Percentiles rank a stretch among this genome's conserved stretches.
Conservation (phyloP, 176 grass and related monocot genomes). For the Canna indica region DNA sequence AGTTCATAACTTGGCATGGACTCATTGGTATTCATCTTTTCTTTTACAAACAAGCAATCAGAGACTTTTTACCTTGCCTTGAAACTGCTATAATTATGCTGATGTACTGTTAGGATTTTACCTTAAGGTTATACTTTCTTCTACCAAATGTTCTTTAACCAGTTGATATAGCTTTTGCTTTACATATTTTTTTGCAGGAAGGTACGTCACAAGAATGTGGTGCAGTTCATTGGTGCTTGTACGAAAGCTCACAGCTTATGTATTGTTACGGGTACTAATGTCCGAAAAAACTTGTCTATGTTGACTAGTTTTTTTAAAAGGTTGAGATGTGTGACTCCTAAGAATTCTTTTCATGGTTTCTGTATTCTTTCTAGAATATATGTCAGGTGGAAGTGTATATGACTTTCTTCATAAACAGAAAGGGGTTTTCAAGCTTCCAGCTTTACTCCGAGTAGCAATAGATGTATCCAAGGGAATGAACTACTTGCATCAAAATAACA, state of each 20-base stretch:
- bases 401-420: constrained; percentile 38
- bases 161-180: not conserved
- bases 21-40: not conserved
- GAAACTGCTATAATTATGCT: not conserved
- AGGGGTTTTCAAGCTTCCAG: constrained; percentile 23
- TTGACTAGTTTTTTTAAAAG: not conserved
- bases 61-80: not conserved
- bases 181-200: constrained; percentile 25
- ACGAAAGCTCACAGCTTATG: constrained; percentile 35
- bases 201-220: constrained; percentile 49
- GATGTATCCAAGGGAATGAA: constrained; percentile 47
- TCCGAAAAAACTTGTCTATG: not conserved
- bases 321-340: not conserved
- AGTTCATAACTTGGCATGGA: too few species aligned
- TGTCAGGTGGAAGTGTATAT: constrained; percentile 43
- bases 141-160: not conserved
- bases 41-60: not conserved
- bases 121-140: not conserved
- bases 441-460: constrained; percentile 35
- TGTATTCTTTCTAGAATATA: constrained; percentile 28
- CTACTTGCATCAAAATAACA: constrained; percentile 43
- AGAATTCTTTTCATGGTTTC: constrained; percentile 11
- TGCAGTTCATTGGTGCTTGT: constrained; percentile 42
- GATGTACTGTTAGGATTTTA: not conserved
- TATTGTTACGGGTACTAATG: constrained; percentile 35